Evolutionary conservation across 2,329 filamentous ascomycete species (phyloP), one percentile per base, ranked within the genome.

Genomic region (Pseudocercospora pini-densiflorae): DNA sequence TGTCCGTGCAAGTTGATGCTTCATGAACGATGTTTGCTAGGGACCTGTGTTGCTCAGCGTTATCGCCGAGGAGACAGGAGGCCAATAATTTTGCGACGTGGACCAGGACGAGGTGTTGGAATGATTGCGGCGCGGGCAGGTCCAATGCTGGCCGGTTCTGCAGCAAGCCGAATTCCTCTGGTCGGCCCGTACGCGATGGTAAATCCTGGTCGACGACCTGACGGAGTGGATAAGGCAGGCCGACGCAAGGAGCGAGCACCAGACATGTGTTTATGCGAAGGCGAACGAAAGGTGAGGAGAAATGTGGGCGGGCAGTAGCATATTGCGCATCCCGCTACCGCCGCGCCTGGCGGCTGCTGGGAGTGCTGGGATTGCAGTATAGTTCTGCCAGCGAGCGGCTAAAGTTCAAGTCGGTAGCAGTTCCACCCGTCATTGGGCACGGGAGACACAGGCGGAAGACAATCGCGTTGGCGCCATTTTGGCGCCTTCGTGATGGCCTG

Each of bases 91-190:
- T 33, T n/a, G 55, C 55, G 43, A 27, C 62, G 55, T 27, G 54
- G 36, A 53, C 14, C 27, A 21, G 36, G 36, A 45, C 54, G 53
- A 45, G 49, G 58, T 24, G 55, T 29, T 55, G 55, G 66, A 58
- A 65, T 53, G 64, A 61, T 54, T 64, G 68, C 66, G 68, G 66
- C 68, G 66, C 66, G 62, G 68, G 63, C 53, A 61, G 61, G 57
- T 61, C 54, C 53, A 43, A 64, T 55, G 57, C 62, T 36, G 55
- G 55, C 59, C 57, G 54, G 45, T 49, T 54, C 51, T 40, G 53
- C 43, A 54, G 45, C 54, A 59, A 33, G 33, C 40, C 27, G 47
- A 55, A 66, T 66, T 58, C 64, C 64, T 40, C 31, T 19, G 64
- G 43, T 45, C 53, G 59, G 59, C 27, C 53, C 53, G 53, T 24